A percentile compares a stretch with the other conserved stretches of the same genome.
Evolutionary conservation across 1,284 basidiomycete genomes (phyloP).

Genomic region (Ceratobasidium papillatum): DNA sequence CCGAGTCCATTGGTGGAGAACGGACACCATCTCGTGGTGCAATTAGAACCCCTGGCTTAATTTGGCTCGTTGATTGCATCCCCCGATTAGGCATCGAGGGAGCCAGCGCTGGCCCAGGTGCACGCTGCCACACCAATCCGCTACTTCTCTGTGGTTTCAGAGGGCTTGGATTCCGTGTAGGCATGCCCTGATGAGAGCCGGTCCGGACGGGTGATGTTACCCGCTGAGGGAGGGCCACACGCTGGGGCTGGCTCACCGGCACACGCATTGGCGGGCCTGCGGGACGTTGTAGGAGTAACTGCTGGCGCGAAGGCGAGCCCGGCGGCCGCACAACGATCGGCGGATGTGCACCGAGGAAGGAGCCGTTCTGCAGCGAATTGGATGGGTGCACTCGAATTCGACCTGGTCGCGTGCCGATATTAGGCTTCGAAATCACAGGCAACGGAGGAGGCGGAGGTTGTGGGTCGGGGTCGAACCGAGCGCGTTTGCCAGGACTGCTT

Average conservation of each 20-base stretch:
- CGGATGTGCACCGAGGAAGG: conserved; percentile 14
- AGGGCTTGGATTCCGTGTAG: neutral
- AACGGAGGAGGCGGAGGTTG: conserved; percentile 22
- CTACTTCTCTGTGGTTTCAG: neutral
- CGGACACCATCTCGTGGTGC: conserved; percentile 3
- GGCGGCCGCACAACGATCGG: conserved; percentile 28
- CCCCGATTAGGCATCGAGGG: neutral
- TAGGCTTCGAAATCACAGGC: neutral
- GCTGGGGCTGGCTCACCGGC: conserved; percentile 16
- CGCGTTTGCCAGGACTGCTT: conserved; percentile 19
- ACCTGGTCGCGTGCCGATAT: neutral
- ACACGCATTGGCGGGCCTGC: conserved; percentile 34
- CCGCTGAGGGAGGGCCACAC: conserved; percentile 1
- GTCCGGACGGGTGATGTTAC: conserved; percentile 30
- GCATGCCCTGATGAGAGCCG: neutral
- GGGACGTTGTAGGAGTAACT: conserved; percentile 22
- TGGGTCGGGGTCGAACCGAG: conserved; percentile 23
- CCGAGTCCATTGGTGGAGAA: neutral
- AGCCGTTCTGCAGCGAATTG: conserved; percentile 4
- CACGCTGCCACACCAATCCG: neutral
- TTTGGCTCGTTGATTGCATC: neutral
- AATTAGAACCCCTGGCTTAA: conserved; percentile 37
- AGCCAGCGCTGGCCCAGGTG: neutral
- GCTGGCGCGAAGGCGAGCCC: conserved; percentile 22
- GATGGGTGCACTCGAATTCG: conserved; percentile 30